Evolutionary conservation across 1,284 basidiomycete species (phyloP), one percentile per base, ranked within the genome.

Genomic region (Leccinum pachyderme): DNA sequence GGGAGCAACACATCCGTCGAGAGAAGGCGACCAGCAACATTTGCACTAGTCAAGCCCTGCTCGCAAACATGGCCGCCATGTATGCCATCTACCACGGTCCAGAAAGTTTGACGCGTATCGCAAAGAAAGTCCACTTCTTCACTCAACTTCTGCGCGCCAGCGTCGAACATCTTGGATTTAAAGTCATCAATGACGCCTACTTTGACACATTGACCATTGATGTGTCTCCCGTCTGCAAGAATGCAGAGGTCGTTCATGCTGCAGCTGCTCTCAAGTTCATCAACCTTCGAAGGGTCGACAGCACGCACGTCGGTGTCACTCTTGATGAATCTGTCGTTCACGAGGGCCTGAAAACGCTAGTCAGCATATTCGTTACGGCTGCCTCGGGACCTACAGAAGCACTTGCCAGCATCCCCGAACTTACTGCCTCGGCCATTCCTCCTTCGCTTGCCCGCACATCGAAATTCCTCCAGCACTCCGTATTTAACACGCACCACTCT

Each of bases 71-170:
- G 89, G 91, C 95, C 13, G 92, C 94, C 41, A 96, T 97, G 94
- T 97, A 95, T 69, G 92, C 96, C 7, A 87, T 99, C 46, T 98
- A 97, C 73, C 97, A 99, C 69, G 96, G 96, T 22, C 93, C 97
- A 1, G 81, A 81, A 44, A 95, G 95, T 54, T 80, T 99, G 29
- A 79, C 81, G 60, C 84, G 84, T 52, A 98, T 98, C 61, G 95
- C 95, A 31, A 80, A 84, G 69, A 94, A 93, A 74, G 91, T 97
- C 24, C 94, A 98, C 72, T 81, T 85, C n/a, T 85, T 94, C 63
- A 91, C 96, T 0, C 85, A 87, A 56, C 79, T 95, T 54, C 83
- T 98, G 63, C 87, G 85, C 67, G 74, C 80, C 7, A 75, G 83
- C 3, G 78, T 97, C 35, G 84, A 89, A 64, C 70, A 76, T 47